Conservation (phyloP, 2,329 filamentous ascomycete species). For the Erysiphe neolycopersici region DNA sequence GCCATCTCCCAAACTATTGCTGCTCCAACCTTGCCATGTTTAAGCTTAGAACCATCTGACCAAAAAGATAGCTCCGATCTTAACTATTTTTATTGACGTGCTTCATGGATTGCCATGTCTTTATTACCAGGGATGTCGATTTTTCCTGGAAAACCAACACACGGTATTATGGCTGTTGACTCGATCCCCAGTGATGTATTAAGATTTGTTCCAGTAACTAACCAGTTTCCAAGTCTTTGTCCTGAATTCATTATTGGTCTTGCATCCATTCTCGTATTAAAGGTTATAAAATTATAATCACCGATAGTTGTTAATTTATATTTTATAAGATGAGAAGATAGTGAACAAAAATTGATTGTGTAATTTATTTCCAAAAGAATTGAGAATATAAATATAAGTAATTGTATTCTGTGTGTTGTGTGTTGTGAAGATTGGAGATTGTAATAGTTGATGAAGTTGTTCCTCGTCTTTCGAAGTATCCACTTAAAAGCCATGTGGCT, state of each 20-base stretch:
- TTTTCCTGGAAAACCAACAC: background rate
- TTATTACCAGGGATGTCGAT: background rate
- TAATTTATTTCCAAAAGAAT: too few species aligned
- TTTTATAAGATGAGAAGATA: too few species aligned
- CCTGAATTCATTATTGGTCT: background rate
- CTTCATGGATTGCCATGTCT: background rate
- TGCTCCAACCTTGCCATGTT: background rate
- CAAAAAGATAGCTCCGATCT: background rate
- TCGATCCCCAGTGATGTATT: background rate
- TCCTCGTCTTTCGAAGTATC: too few species aligned
- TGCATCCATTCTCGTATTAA: background rate
- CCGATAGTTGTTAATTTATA: too few species aligned
- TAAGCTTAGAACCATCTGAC: background rate
- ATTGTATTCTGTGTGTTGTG: too few species aligned
- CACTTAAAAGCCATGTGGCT: too few species aligned
- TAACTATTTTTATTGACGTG: background rate
- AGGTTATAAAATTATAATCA: too few species aligned
- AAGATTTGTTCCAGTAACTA: background rate
- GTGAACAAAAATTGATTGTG: too few species aligned
- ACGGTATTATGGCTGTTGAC: background rate
- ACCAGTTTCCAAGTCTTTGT: background rate
- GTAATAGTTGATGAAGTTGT: too few species aligned
- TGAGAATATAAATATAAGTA: too few species aligned
- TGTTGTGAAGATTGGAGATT: too few species aligned
- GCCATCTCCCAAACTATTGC: background rate